Evolutionary conservation across 345 rosid species (phyloP).

Genomic region (Brassica incana): DNA sequence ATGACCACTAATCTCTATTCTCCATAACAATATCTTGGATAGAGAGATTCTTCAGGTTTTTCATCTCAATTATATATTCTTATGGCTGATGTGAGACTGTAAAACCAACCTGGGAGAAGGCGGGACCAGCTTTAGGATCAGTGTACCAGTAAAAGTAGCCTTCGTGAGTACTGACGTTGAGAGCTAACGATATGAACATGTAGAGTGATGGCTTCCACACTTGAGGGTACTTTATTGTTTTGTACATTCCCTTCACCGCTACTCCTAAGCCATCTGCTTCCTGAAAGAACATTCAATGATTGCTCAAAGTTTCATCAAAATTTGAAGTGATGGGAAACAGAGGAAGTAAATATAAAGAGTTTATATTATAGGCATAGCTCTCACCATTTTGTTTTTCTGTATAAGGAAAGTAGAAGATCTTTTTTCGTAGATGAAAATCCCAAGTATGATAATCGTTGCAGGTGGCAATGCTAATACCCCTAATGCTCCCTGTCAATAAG

Average conservation of each 20-base stretch:
- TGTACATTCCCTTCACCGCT: slow-evolving; percentile 56
- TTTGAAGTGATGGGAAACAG: neutral
- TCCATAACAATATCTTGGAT: no score
- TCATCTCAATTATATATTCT: no score
- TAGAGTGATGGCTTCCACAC: slow-evolving; percentile 89
- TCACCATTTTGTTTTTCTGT: slow-evolving; percentile 53
- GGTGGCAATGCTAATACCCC: slow-evolving; percentile 64
- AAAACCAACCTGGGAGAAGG: slow-evolving; percentile 63
- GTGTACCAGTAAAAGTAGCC: slow-evolving; percentile 88
- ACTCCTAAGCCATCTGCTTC: slow-evolving; percentile 44
- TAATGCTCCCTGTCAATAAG: slow-evolving; percentile 55
- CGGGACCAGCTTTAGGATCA: slow-evolving; percentile 75
- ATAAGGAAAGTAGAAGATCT: slow-evolving; percentile 36
- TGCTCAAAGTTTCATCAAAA: slow-evolving; percentile 17
- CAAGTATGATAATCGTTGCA: slow-evolving; percentile 51
- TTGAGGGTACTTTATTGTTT: slow-evolving; percentile 64
- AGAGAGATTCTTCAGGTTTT: neutral
- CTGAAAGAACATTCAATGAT: slow-evolving; percentile 39
- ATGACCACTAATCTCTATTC: no score
- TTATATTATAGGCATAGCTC: slow-evolving; percentile 15
- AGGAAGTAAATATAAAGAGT: neutral
- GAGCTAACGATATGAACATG: slow-evolving; percentile 73
- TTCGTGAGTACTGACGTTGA: slow-evolving; percentile 79
- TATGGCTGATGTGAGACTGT: neutral
- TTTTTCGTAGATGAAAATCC: slow-evolving; percentile 64